Conservation (phyloP, 176 grass and related monocot genomes). For the Dendrocalamus sinicus region DNA sequence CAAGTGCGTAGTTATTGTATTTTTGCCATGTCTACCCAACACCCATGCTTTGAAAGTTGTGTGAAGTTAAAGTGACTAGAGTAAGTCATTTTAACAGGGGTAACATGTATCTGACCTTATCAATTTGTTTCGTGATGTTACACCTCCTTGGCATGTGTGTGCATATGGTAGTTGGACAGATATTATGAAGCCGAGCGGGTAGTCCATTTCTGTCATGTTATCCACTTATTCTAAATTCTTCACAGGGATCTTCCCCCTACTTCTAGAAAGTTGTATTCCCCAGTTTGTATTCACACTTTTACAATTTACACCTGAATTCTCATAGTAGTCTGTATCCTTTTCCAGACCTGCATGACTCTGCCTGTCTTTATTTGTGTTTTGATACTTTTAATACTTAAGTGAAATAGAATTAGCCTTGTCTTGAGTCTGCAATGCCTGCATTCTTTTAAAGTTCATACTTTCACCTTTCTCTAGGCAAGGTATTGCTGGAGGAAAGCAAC, state of each 20-base stretch:
- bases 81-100: not conserved
- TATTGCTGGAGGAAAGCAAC: constrained; percentile 61
- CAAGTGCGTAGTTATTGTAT: not conserved
- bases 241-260: constrained; percentile 1
- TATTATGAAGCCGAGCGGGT: not conserved
- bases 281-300: not conserved
- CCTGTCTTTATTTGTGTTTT: constrained; percentile 16
- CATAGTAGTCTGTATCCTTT: not conserved
- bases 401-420: not conserved
- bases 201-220: not conserved
- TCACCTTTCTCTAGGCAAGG: constrained; percentile 62
- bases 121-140: not conserved
- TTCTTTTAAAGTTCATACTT: constrained; percentile 15
- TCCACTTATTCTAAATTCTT: not conserved
- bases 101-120: not conserved
- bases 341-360: not conserved
- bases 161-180: not conserved
- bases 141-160: not conserved
- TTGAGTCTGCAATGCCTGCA: constrained; percentile 22
- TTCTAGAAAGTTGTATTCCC: constrained; percentile 1
- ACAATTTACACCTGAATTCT: not conserved
- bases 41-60: not conserved
- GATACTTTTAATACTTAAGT: constrained; percentile 9
- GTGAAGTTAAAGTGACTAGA: constrained; percentile 24
- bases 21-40: constrained; percentile 20